Base-by-base conservation (phyloP, 2,329 filamentous ascomycete genomes). In the Stachybotrys chlorohalonatus region DNA sequence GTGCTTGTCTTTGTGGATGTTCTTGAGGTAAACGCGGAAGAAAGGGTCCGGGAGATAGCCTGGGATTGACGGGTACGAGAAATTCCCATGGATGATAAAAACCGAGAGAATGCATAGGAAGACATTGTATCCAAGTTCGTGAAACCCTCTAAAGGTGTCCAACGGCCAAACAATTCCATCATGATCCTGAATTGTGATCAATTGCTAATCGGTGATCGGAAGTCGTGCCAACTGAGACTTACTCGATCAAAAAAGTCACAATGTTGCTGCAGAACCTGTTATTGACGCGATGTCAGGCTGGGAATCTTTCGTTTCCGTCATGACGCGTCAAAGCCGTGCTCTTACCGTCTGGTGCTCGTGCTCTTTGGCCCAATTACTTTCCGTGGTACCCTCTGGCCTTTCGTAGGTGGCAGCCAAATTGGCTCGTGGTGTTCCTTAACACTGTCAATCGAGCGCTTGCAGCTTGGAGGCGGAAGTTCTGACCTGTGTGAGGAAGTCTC, bases 1-100 rank as follows among this genome's bases (percentile, higher is more conserved):
- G 57, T 78, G 75, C 64, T 75, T 75, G 17, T 67, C 72, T 58
- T 70, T 74, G 59, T 75, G 71, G 32, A 75, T 71, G 11, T 63
- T 64, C 1, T 60, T 53, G 7, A 74, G 60, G 56, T 70, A 71
- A 16, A 75, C 62, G 15, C 72, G 61, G 52, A 73, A 72, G 5
- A 65, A 60, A 6, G 69, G 68, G 48, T 73, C 73, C 0, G 73
- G 73, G 0, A 73, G 6, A 52, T 59, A 65, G 5, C 68, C 69
- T 17, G 67, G 58, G 6, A 66, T 64, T 0, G 74, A 76, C 1
- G 73, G 72, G 55, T 78, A 78, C 5, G 75, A 76, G 58, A 78
- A 75, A 60, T 65, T 70, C 52, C 64, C 5, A 47, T 75, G 70
- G 53, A 77, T 71, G 47, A 77, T 68, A 11, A 77, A 55, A 13